Base-by-base conservation (phyloP, 2,329 filamentous ascomycete genomes). In the Stemphylium vesicarium region DNA sequence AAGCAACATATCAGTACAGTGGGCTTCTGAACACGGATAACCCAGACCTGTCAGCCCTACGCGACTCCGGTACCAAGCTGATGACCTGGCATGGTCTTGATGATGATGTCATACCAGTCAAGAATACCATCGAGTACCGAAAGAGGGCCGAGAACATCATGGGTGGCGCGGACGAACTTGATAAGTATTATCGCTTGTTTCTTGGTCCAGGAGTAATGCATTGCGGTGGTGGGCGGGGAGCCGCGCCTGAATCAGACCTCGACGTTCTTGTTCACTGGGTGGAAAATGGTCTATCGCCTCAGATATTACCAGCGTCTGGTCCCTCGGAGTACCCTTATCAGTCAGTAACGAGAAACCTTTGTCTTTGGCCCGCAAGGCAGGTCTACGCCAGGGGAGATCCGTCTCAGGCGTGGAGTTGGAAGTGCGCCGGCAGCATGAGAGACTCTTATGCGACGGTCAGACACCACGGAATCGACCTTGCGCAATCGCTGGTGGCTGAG, bases 121-220 rank as follows among this genome's bases (percentile, higher is more conserved):
- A 67, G n/a, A 68, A 65, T 20, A 72, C 66, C 1, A 45, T 69
- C 10, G 53, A 55, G 4, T 70, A 70, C 39, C 57, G 68, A 3
- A 55, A 64, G 37, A 52, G 48, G 10, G 67, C 71, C 0, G 65
- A 73, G 48, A 54, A 42, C 2, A 35, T 50, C 22, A 70, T 69
- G 65, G 69, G 70, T 1, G 67, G 65, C 9, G 54, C 63, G 0
- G 38, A 60, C 11, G 54, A 60, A 29, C 65, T 71, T 10, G 57
- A 72, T 39, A 51, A 68, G 2, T 73, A 67, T 53, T 72, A 69
- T 39, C 66, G 69, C 11, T 48, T 73, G 4, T 74, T 74, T 29
- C 57, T 73, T 9, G 70, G 65, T 26, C 69, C 70, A 8, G 70
- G 69, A 4, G 64, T 71, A 1, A 53, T 51, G 26, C 69, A 72